These are phyloP conservation scores for Russula griseocarnosa DNA, from an alignment of 768 basidiomycete species.

Conservation along the genomic window DNA sequence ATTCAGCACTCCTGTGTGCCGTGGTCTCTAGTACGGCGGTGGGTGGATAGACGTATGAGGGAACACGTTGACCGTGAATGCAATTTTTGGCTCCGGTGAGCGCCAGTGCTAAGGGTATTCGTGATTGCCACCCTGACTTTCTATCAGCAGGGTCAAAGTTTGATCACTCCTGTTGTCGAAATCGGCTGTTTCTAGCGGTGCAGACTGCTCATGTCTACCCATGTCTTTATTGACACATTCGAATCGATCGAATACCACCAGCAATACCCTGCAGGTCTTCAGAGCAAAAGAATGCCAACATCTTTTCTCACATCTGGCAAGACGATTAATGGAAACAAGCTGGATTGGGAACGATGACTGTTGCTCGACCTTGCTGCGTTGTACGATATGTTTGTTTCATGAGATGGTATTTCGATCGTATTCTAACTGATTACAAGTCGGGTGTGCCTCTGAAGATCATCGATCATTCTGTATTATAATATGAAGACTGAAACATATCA, in stretches of 20 bases:
- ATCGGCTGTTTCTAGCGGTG: constrained; percentile 33
- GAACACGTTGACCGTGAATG: constrained; percentile 81
- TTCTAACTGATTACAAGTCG: too few relatives aligned
- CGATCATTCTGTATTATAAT: too few relatives aligned
- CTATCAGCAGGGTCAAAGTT: constrained; percentile 64
- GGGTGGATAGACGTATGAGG: constrained; percentile 79
- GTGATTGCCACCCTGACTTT: neutral
- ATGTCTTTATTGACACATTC: constrained; percentile 80
- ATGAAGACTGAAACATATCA: too few relatives aligned
- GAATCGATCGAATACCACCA: constrained; percentile 85
- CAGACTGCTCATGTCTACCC: constrained; percentile 69
- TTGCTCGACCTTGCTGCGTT: too few relatives aligned
- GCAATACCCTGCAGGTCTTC: constrained; percentile 54
- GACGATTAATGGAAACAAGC: constrained; percentile 31
- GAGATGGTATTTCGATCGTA: too few relatives aligned
- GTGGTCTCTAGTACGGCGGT: constrained; percentile 73
- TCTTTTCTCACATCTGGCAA: constrained; percentile 57
- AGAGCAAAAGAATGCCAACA: constrained; percentile 43
- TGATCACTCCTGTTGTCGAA: constrained; percentile 59
- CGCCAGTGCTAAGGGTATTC: constrained; percentile 19
- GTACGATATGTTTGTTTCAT: too few relatives aligned
- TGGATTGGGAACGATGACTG: too few relatives aligned
- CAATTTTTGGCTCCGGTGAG: constrained; percentile 84
- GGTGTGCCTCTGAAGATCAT: too few relatives aligned
- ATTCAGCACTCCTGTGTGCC: constrained; percentile 67